These are phyloP conservation scores for Begonia fuchsioides DNA, from an alignment of 306 rosid species.

Conservation along the genomic window DNA sequence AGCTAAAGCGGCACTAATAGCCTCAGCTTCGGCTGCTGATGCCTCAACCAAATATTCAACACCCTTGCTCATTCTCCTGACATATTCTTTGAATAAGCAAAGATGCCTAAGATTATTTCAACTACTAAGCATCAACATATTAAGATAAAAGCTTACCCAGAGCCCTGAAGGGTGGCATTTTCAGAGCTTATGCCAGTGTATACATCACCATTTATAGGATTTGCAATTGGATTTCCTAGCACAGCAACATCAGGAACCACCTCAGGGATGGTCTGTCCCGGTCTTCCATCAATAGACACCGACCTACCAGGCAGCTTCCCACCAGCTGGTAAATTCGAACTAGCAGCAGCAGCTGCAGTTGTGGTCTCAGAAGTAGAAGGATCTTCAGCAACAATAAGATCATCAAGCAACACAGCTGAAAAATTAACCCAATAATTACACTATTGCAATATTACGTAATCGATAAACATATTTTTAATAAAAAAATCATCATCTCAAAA, in stretches of 20 bases:
- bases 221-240: constrained; percentile 89
- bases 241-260: constrained; percentile 67
- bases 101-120: too few species aligned
- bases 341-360: constrained; percentile 77
- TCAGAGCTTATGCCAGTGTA: constrained; percentile 93
- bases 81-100: too few species aligned
- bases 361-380: constrained; percentile 97
- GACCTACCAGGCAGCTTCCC: constrained; percentile 56
- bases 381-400: constrained; percentile 96
- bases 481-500: background rate
- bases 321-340: constrained; percentile 37
- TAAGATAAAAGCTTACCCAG: constrained; percentile 31
- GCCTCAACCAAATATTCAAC: constrained; percentile 99
- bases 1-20: constrained; percentile 90
- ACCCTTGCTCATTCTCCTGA: constrained; percentile 83
- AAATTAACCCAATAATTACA: constrained; percentile 13
- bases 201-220: constrained; percentile 83
- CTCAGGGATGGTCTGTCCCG: constrained; percentile 38
- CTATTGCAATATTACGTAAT: background rate
- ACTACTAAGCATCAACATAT: background rate
- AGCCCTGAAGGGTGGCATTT: constrained; percentile 78
- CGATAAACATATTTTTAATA: too few species aligned
- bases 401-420: constrained; percentile 86
- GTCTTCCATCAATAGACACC: constrained; percentile 58
- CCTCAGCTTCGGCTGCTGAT: constrained; percentile 99